phyloP scores from a whole-genome alignment of 1,284 basidiomycete genomes.

The Austroboletus novae-zelandiae region DNA sequence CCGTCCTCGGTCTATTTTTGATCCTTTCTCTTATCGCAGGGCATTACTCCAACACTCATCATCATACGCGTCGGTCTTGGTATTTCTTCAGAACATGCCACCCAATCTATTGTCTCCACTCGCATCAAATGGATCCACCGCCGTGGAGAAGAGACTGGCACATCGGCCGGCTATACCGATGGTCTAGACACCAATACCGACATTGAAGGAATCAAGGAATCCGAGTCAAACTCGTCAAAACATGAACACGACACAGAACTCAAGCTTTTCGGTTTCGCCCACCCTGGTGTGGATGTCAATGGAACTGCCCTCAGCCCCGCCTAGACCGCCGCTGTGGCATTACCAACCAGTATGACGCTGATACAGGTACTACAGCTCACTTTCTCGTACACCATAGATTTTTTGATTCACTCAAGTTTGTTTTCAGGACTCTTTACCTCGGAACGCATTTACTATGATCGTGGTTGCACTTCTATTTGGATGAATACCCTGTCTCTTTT shows the following conservation, averaged over 20 bases:
- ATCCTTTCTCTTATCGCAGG: slow-evolving; percentile 12
- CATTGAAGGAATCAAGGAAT: slow-evolving; percentile 18
- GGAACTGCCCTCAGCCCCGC: background rate
- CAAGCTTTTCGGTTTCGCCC: slow-evolving; percentile 1
- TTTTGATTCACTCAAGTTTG: too few relatives aligned
- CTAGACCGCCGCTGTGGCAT: background rate
- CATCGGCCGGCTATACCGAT: slow-evolving; percentile 20
- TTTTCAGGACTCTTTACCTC: too few relatives aligned
- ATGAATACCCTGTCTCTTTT: too few relatives aligned
- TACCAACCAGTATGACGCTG: too few relatives aligned
- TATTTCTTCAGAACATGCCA: slow-evolving; percentile 27
- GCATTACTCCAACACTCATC: slow-evolving; percentile 34
- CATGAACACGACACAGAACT: slow-evolving; percentile 9
- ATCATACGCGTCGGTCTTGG: slow-evolving; percentile 33
- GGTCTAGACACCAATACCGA: slow-evolving; percentile 13
- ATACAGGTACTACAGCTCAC: too few relatives aligned
- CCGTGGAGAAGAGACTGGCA: slow-evolving; percentile 5
- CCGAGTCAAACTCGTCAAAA: slow-evolving; percentile 5
- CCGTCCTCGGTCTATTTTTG: background rate
- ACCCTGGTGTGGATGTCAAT: background rate
- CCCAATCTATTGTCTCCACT: slow-evolving; percentile 19
- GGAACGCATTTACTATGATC: too few relatives aligned
- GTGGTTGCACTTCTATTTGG: too few relatives aligned
- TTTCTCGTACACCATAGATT: too few relatives aligned
- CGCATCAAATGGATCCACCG: slow-evolving; percentile 22